phyloP scores from a whole-genome alignment of 108 stramenopile genomes.

The Nitzschia sp. region DNA sequence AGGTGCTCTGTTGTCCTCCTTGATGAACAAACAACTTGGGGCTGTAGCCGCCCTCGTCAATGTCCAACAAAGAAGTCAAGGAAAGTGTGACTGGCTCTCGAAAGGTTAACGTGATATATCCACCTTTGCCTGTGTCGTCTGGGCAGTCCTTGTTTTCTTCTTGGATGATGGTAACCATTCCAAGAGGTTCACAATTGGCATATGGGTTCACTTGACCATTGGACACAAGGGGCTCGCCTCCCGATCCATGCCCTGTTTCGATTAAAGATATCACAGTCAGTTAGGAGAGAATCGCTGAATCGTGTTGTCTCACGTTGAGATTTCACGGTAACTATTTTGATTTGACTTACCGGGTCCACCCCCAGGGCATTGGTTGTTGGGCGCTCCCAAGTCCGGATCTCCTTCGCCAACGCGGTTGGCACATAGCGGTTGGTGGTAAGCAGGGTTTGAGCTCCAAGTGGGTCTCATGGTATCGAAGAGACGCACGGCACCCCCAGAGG shows the following conservation, averaged over 20 bases:
- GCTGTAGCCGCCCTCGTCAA: constrained; percentile 2
- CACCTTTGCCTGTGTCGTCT: constrained; percentile 21
- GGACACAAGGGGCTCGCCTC: not conserved
- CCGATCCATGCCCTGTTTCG: not conserved
- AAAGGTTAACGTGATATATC: constrained; percentile 12
- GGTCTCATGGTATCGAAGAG: constrained; percentile 10
- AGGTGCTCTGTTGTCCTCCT: not conserved
- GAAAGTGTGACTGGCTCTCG: not conserved
- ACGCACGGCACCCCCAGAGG: not conserved
- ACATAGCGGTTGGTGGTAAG: not conserved
- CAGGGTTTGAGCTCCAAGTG: too few relatives aligned
- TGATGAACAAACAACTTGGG: not conserved
- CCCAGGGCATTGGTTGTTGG: constrained; percentile 18
- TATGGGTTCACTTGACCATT: not conserved
- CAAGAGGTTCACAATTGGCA: constrained; percentile 18
- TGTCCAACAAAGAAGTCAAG: constrained; percentile 4
- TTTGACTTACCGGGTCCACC: not conserved
- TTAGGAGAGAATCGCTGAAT: not conserved
- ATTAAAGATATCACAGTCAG: not conserved
- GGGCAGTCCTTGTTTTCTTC: constrained; percentile 22
- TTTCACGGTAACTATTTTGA: not conserved
- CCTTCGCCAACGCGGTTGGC: constrained; percentile 2
- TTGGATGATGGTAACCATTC: constrained; percentile 18
- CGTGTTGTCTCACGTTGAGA: not conserved
- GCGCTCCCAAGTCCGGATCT: constrained; percentile 22